Percentiles rank a stretch among this genome's conserved stretches.
phyloP scores from a whole-genome alignment of 768 basidiomycete genomes.

The Pisolithus microcarpus region DNA sequence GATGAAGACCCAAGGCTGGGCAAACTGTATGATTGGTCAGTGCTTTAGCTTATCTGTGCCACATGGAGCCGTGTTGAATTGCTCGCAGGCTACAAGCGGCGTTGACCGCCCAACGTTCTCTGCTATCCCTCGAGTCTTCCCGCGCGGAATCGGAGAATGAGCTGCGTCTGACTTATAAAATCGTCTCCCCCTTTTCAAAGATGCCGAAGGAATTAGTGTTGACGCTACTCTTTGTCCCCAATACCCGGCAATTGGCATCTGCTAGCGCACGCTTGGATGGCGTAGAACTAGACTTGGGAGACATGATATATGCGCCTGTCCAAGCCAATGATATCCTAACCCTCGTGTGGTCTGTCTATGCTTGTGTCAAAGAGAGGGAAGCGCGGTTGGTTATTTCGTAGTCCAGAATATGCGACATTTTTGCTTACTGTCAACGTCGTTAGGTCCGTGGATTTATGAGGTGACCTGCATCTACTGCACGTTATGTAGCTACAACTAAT shows the following conservation, averaged over 20 bases:
- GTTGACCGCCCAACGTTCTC: slow-evolving; percentile 53
- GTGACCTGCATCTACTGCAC: too few species aligned
- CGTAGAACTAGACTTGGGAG: slow-evolving; percentile 47
- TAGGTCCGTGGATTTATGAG: too few species aligned
- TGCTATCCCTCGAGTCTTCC: slow-evolving; percentile 54
- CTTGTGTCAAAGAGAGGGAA: slow-evolving; percentile 29
- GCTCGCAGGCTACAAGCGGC: slow-evolving; percentile 61
- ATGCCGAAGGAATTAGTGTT: slow-evolving; percentile 38
- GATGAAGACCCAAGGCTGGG: slow-evolving; percentile 59
- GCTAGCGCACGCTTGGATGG: slow-evolving; percentile 51
- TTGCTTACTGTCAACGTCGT: too few species aligned
- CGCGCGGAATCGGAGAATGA: slow-evolving; percentile 68
- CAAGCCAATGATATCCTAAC: slow-evolving; percentile 61
- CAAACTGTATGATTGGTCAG: slow-evolving; percentile 66
- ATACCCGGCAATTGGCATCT: slow-evolving; percentile 57
- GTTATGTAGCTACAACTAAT: too few species aligned
- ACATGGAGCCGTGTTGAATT: neutral
- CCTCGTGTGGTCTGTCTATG: slow-evolving; percentile 53
- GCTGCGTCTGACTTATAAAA: slow-evolving; percentile 58
- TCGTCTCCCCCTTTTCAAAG: slow-evolving; percentile 28
- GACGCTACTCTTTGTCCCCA: slow-evolving; percentile 60
- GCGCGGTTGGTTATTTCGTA: too few species aligned
- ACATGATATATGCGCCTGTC: slow-evolving; percentile 55
- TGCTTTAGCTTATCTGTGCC: neutral
- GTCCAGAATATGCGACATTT: too few species aligned